These are phyloP conservation scores for Termitomyces sp. DNA, from an alignment of 768 basidiomycete genomes.

Conservation along the genomic window DNA sequence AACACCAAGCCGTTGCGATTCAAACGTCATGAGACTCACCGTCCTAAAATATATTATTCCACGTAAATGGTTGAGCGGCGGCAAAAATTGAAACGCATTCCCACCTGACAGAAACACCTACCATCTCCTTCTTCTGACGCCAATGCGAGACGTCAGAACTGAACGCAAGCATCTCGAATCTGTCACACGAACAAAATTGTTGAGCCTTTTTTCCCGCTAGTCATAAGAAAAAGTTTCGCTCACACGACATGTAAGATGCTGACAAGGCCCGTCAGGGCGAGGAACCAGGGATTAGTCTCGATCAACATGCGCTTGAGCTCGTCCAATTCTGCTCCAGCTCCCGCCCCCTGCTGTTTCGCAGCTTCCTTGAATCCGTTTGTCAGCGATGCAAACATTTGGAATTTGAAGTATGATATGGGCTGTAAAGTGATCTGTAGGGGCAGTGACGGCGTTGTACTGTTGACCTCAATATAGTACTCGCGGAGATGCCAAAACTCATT, in stretches of 20 bases:
- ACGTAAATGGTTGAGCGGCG: background rate
- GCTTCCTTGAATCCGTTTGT: conserved; percentile 85
- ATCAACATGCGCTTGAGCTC: conserved; percentile 93
- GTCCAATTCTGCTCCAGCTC: conserved; percentile 71
- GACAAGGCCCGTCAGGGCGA: conserved; percentile 79
- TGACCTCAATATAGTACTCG: conserved; percentile 80
- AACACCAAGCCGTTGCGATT: background rate
- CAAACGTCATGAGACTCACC: conserved; percentile 29
- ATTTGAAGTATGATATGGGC: conserved; percentile 83
- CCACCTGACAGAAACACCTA: conserved; percentile 90
- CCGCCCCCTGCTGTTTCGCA: conserved; percentile 64
- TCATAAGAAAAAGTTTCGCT: conserved; percentile 24
- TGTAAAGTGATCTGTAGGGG: conserved; percentile 82
- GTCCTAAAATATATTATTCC: conserved; percentile 34
- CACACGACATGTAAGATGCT: conserved; percentile 84
- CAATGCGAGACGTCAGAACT: conserved; percentile 93
- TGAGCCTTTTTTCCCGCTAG: conserved; percentile 3
- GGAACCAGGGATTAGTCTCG: conserved; percentile 85
- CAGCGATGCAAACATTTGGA: conserved; percentile 82
- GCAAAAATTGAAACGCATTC: conserved; percentile 14
- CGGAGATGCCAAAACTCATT: conserved; percentile 95
- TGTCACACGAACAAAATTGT: conserved; percentile 20
- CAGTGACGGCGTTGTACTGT: conserved; percentile 70
- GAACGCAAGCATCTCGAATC: conserved; percentile 96
- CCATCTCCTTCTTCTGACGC: conserved; percentile 91